Percentiles rank a stretch among this genome's conserved stretches.
These are phyloP conservation scores for Camellia lanceoleosa DNA, from an alignment of 148 eudicot species.

Conservation along the genomic window DNA sequence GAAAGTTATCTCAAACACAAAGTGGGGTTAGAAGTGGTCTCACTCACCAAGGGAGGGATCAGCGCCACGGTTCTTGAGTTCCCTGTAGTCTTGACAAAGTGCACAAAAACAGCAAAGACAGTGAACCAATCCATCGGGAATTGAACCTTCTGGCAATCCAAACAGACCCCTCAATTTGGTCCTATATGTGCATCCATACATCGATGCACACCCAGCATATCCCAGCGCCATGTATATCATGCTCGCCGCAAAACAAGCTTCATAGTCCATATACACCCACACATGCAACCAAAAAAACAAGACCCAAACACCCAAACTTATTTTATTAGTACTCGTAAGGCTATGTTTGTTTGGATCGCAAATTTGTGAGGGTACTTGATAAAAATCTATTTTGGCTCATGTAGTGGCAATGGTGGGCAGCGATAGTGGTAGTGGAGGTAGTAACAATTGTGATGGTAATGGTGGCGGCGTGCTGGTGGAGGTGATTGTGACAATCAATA, in stretches of 20 bases:
- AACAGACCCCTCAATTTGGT: neutral
- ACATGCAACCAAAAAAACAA: neutral
- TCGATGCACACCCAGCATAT: neutral
- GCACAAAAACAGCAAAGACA: neutral
- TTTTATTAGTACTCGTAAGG: no score
- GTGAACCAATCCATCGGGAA: neutral
- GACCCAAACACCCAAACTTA: neutral
- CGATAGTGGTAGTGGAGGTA: no score
- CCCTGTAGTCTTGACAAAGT: conserved; percentile 4
- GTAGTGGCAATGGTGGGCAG: no score
- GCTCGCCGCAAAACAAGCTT: neutral
- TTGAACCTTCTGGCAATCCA: neutral
- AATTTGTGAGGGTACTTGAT: no score
- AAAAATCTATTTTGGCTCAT: no score
- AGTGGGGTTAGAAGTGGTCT: neutral
- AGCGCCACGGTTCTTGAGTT: neutral
- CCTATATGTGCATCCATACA: neutral
- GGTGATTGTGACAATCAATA: no score
- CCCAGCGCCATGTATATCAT: neutral
- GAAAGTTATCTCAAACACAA: neutral
- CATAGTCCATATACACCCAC: no score
- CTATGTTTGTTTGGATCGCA: no score
- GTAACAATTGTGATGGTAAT: no score
- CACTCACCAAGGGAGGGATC: neutral
- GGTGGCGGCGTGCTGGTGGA: no score